These are phyloP conservation scores for Miamiensis avidus DNA, from an alignment of 169 alveolate genomes.

Conservation along the genomic window DNA sequence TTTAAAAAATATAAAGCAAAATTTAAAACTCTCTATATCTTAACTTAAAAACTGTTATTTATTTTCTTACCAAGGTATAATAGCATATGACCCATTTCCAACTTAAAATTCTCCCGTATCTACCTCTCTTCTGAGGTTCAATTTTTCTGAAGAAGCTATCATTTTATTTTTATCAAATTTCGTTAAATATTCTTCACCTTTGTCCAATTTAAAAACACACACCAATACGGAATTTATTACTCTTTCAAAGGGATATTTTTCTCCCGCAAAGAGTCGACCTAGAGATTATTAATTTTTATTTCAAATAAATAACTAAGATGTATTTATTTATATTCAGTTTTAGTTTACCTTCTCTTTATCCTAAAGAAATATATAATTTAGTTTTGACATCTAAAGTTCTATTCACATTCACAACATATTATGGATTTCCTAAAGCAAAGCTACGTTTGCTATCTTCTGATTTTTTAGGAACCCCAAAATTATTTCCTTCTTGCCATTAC, in stretches of 20 bases:
- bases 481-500: constrained; percentile 54
- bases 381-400: constrained; percentile 41
- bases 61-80: background rate
- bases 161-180: constrained; percentile 51
- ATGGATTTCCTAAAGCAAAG: constrained; percentile 72
- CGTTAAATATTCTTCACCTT: constrained; percentile 31
- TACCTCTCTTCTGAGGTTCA: constrained; percentile 68
- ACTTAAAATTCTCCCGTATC: constrained; percentile 40
- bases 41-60: too few relatives aligned
- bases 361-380: constrained; percentile 67
- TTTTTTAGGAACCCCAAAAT: constrained; percentile 66
- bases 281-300: constrained; percentile 26
- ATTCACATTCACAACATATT: constrained; percentile 48
- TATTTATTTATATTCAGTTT: too few relatives aligned
- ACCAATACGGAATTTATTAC: constrained; percentile 61
- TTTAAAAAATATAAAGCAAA: too few relatives aligned
- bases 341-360: constrained; percentile 78
- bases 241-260: constrained; percentile 77
- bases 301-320: too few relatives aligned
- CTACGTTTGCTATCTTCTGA: constrained; percentile 43
- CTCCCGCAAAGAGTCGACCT: constrained; percentile 42
- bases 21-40: too few relatives aligned
- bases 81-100: background rate
- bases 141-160: constrained; percentile 50
- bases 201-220: constrained; percentile 55